Evolutionary conservation across 2,329 filamentous ascomycete genomes (phyloP), one percentile per base, ranked within the genome.

Genomic region (Penicillium sp.): DNA sequence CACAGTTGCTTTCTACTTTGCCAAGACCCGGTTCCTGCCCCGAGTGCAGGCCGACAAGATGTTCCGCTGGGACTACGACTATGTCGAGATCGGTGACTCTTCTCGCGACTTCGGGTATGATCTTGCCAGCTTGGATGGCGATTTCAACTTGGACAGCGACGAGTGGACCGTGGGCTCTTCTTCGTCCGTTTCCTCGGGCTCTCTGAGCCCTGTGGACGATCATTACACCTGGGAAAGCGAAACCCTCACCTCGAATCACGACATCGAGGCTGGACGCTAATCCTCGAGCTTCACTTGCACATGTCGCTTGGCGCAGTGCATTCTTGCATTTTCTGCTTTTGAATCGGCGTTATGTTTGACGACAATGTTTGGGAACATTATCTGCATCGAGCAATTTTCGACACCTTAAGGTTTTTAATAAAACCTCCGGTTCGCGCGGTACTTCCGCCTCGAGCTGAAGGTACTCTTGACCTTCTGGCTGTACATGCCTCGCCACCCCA

Each of bases 41-140:
- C 86, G 89, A 59, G 82, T 90, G 58, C 93, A 97, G 75, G 75
- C 83, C 50, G 92, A 91, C 76, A 97, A 97, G 82, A 82, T 84
- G 65, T 91, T 90, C 76, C 86, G 93, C 60, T 97, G 92, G 92
- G 90, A 97, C 66, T 97, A 97, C 76, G 92, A 97, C 68, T 96
- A 92, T 66, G 87, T 96, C 59, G 92, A 97, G 78, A 77, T 88
- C 57, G 93, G 93, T 66, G 89, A 95, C 58, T 76, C 79, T 47
- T 72, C 68, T 13, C 68, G 68, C 25, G 74, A 77, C 48, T 81
- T 82, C 64, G 80, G 81, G 38, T 84, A 84, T 61, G 82, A 79
- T 58, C 74, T 86, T 60, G 79, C 83, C 50, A 81, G 81, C 52
- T 77, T 86, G 43, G 82, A 84, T 62, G 82, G 82, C 31, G 77